These are phyloP conservation scores for Mortierella hygrophila DNA, from an alignment of 192 early-diverging fungal species.

Conservation along the genomic window DNA sequence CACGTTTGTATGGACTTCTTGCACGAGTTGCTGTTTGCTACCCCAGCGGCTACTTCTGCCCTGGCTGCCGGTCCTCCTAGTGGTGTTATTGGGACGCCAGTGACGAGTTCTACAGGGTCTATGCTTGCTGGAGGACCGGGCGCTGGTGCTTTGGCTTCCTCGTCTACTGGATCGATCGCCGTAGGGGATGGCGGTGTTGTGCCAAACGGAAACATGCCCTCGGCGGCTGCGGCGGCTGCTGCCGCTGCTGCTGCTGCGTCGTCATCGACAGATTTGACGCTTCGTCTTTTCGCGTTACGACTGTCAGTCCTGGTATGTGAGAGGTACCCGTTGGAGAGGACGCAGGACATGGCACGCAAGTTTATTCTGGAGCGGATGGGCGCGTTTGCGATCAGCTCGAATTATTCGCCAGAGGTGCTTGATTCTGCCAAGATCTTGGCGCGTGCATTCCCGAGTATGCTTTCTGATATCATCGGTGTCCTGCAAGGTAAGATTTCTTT, in stretches of 20 bases:
- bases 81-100: background rate
- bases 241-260: background rate
- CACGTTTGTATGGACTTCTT: conserved; percentile 43
- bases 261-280: background rate
- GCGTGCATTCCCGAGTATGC: conserved; percentile 28
- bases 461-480: conserved; percentile 13
- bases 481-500: conserved; percentile 22
- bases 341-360: conserved; percentile 30
- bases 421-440: conserved; percentile 35
- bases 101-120: background rate
- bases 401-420: conserved; percentile 25
- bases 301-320: conserved; percentile 33
- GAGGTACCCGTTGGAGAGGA: conserved; percentile 31
- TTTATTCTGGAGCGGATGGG: conserved; percentile 32
- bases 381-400: conserved; percentile 11
- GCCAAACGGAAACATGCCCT: background rate
- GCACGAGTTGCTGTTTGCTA: conserved; percentile 27
- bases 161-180: background rate
- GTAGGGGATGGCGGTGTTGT: background rate
- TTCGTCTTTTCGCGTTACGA: conserved; percentile 29
- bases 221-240: background rate
- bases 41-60: background rate
- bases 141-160: background rate
- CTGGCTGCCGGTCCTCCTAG: background rate
- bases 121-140: background rate